Conservation (phyloP, 192 early-diverging fungal species). For the Geranomyces variabilis region DNA sequence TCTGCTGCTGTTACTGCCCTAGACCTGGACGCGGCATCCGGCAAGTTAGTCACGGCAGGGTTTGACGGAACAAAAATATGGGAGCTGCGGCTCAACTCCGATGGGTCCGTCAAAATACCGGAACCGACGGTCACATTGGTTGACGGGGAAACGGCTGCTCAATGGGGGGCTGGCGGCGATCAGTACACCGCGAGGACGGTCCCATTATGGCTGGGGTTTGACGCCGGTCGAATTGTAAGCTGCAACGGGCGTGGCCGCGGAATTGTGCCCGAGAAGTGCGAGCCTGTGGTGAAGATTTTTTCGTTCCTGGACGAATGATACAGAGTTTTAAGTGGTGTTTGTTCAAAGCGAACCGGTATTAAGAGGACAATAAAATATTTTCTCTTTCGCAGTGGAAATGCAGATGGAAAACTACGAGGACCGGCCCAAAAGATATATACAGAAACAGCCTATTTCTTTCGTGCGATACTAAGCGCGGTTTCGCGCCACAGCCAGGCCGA, state of each 20-base stretch:
- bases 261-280: too few relatives aligned
- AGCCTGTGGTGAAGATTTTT: conserved; percentile 31
- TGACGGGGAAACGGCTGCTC: neutral
- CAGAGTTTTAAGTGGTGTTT: too few relatives aligned
- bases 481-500: conserved; percentile 45
- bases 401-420: too few relatives aligned
- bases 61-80: conserved; percentile 55
- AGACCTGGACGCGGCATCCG: conserved; percentile 43
- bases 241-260: neutral
- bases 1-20: conserved; percentile 50
- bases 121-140: conserved; percentile 2
- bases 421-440: too few relatives aligned
- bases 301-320: conserved; percentile 24
- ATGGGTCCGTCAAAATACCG: neutral
- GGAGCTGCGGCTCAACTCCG: conserved; percentile 21
- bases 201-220: conserved; percentile 22
- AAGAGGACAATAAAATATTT: too few relatives aligned
- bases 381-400: too few relatives aligned
- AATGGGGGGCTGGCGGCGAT: neutral
- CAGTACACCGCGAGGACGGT: neutral
- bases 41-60: conserved; percentile 45
- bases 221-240: conserved; percentile 27
- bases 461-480: neutral
- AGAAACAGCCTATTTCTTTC: too few relatives aligned
- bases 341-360: too few relatives aligned